phyloP scores from a whole-genome alignment of 2,329 filamentous ascomycete genomes.

The Fusarium sarcochroum region DNA sequence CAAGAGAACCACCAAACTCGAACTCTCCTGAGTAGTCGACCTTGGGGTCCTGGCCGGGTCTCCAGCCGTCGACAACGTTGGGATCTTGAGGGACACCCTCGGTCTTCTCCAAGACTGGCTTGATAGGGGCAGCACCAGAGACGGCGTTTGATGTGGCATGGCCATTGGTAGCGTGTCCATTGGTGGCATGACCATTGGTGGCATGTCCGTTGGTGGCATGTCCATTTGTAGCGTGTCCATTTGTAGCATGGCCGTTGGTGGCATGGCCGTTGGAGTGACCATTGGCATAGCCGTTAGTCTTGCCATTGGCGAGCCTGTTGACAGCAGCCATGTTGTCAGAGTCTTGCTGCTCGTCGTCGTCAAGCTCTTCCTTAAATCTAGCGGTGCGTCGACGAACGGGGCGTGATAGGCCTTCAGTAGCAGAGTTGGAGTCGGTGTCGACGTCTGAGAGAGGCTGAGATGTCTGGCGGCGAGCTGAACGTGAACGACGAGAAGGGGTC shows the following conservation, averaged over 20 bases:
- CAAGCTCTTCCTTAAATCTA: conserved; percentile 66
- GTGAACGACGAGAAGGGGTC: conserved; percentile 64
- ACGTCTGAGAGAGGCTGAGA: conserved; percentile 62
- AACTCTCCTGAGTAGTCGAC: conserved; percentile 74
- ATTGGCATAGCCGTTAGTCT: conserved; percentile 46
- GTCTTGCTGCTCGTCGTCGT: conserved; percentile 60
- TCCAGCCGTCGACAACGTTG: conserved; percentile 67
- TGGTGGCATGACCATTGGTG: conserved; percentile 45
- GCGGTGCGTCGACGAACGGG: conserved; percentile 62
- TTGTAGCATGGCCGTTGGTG: conserved; percentile 47
- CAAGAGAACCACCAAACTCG: conserved; percentile 92
- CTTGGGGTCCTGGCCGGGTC: conserved; percentile 71
- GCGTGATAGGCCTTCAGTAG: conserved; percentile 58
- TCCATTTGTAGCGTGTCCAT: conserved; percentile 47
- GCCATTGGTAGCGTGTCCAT: conserved; percentile 50
- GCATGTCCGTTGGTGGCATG: conserved; percentile 37
- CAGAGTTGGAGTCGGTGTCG: conserved; percentile 63
- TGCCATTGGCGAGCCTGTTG: conserved; percentile 43
- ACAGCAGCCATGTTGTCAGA: conserved; percentile 48
- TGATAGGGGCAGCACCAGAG: conserved; percentile 24
- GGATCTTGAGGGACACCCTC: conserved; percentile 39
- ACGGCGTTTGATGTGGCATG: conserved; percentile 29
- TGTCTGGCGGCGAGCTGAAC: conserved; percentile 65
- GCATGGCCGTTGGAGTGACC: conserved; percentile 39
- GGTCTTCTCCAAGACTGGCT: conserved; percentile 36